phyloP scores from a whole-genome alignment of 805 yeast species.

The Diddensiella transvaalensis region DNA sequence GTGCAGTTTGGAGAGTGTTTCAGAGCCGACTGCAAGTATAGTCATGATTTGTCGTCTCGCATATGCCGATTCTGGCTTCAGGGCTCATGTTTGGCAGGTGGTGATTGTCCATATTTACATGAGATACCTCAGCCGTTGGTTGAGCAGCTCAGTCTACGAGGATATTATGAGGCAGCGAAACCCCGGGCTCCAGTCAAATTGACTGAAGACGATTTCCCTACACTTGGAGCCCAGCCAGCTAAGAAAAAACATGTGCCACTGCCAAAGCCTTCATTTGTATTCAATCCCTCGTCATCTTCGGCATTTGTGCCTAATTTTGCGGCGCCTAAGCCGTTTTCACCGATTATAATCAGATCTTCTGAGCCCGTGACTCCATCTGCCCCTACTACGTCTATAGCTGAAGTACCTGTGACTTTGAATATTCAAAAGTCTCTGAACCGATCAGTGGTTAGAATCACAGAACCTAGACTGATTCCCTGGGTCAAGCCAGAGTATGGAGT shows the following conservation, averaged over 20 bases:
- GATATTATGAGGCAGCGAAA: conserved; percentile 1
- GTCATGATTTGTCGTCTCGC: conserved; percentile 42
- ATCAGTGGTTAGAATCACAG: conserved; percentile 3
- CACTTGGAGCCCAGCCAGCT: conserved; percentile 16
- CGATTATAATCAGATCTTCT: conserved; percentile 1
- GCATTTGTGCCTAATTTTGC: conserved; percentile 10
- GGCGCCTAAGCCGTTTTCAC: conserved; percentile 4
- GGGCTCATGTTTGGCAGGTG: conserved; percentile 43
- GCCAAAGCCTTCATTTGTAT: conserved; percentile 4
- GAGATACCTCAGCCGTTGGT: conserved; percentile 31
- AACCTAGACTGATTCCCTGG: conserved; percentile 29
- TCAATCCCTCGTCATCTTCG: conserved; percentile 12
- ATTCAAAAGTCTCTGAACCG: conserved; percentile 10
- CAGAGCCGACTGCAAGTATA: conserved; percentile 44
- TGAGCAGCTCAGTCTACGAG: conserved; percentile 2
- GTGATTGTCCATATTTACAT: conserved; percentile 41
- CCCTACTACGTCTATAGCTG: conserved; percentile 1
- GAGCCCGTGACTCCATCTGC: neutral
- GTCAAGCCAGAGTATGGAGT: conserved; percentile 22
- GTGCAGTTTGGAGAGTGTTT: conserved; percentile 41
- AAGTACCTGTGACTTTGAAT: neutral
- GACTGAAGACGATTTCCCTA: conserved; percentile 26
- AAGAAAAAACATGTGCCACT: conserved; percentile 2
- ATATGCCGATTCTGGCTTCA: conserved; percentile 47
- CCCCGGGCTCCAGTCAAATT: conserved; percentile 16